These are phyloP conservation scores for Pythium vanterpoolii DNA, from an alignment of 352 stramenopile genomes.

Conservation along the genomic window DNA sequence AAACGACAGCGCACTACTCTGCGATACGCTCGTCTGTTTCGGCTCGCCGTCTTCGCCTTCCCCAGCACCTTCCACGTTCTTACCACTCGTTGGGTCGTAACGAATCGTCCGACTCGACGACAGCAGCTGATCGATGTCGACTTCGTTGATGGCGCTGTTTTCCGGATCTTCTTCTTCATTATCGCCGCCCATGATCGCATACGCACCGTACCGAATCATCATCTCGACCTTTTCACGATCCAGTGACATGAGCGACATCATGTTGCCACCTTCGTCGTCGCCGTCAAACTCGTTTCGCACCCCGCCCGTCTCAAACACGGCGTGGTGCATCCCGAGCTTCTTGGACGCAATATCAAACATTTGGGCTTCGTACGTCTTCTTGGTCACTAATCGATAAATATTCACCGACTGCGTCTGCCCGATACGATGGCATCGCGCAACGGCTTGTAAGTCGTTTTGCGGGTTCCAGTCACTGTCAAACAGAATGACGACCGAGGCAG, in stretches of 20 bases:
- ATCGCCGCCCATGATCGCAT: slow-evolving; percentile 93
- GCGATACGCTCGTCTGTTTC: slow-evolving; percentile 37
- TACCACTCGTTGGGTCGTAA: slow-evolving; percentile 73
- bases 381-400: slow-evolving; percentile 99
- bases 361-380: slow-evolving; percentile 98
- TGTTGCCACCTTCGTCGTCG: slow-evolving; percentile 91
- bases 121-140: slow-evolving; percentile 86
- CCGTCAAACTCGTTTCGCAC: slow-evolving; percentile 92
- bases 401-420: slow-evolving; percentile 99
- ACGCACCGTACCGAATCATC: slow-evolving; percentile 97
- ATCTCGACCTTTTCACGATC: slow-evolving; percentile 98
- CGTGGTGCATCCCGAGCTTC: slow-evolving; percentile 98
- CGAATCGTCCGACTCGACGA: slow-evolving; percentile 85
- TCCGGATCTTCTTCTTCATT: slow-evolving; percentile 92
- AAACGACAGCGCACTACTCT: slow-evolving; percentile 77
- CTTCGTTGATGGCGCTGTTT: slow-evolving; percentile 86
- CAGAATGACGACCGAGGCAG: slow-evolving; percentile 82
- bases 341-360: slow-evolving; percentile 99
- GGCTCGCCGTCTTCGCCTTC: slow-evolving; percentile 35
- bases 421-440: slow-evolving; percentile 98
- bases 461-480: slow-evolving; percentile 99
- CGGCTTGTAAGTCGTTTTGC: slow-evolving; percentile 96
- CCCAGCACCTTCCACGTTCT: slow-evolving; percentile 36
- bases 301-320: slow-evolving; percentile 94
- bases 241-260: slow-evolving; percentile 90